These are phyloP conservation scores for Stachybotrys echinatus DNA, from an alignment of 2,329 filamentous ascomycete species.

Conservation along the genomic window DNA sequence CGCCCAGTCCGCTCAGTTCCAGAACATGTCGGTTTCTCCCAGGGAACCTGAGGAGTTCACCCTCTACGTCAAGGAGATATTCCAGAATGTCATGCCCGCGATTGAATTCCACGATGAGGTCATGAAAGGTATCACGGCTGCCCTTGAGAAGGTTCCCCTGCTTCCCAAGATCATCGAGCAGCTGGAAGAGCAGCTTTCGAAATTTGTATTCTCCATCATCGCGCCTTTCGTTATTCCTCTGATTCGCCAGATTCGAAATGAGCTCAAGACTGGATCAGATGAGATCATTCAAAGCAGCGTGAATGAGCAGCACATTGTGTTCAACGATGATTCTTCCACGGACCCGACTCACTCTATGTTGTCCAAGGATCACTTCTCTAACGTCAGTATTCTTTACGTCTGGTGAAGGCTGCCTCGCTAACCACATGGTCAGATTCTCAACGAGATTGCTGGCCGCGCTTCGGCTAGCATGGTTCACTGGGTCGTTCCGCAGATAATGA, in stretches of 20 bases:
- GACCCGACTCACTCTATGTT: slow-evolving; percentile 95
- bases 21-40: slow-evolving; percentile 68
- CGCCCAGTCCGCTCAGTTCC: slow-evolving; percentile 68
- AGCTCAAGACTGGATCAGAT: slow-evolving; percentile 78
- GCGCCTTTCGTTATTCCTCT: slow-evolving; percentile 84
- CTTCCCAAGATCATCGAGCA: slow-evolving; percentile 82
- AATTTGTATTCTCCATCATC: slow-evolving; percentile 88
- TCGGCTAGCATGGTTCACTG: slow-evolving; percentile 75
- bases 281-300: slow-evolving; percentile 84
- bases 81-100: slow-evolving; percentile 78
- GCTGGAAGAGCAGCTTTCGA: slow-evolving; percentile 77
- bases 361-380: slow-evolving; percentile 92
- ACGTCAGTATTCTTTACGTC: slow-evolving; percentile 40
- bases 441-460: slow-evolving; percentile 80
- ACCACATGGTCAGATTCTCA: slow-evolving; percentile 56
- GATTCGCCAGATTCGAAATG: slow-evolving; percentile 79
- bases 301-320: slow-evolving; percentile 81
- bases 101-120: slow-evolving; percentile 89
- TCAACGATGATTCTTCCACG: slow-evolving; percentile 67
- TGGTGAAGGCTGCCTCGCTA: not conserved
- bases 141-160: slow-evolving; percentile 80
- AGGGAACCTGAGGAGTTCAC: slow-evolving; percentile 82
- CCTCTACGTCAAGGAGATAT: slow-evolving; percentile 66
- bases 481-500: slow-evolving; percentile 85
- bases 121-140: slow-evolving; percentile 70